phyloP scores from a whole-genome alignment of 257 asterid species.

The Datura wrightii region DNA sequence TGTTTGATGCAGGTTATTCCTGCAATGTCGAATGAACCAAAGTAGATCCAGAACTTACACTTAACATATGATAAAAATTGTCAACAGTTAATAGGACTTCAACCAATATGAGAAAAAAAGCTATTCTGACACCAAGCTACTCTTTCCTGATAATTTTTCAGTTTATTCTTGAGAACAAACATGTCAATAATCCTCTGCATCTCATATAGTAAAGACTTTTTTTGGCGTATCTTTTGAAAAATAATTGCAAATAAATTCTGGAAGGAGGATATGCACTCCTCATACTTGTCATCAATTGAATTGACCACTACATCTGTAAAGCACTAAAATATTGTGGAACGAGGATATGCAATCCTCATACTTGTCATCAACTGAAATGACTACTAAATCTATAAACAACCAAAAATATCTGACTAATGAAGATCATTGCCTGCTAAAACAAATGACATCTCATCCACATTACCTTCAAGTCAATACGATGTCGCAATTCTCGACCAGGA shows the following conservation, averaged over 20 bases:
- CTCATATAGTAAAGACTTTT: not conserved
- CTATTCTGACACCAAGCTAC: not conserved
- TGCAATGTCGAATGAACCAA: not conserved
- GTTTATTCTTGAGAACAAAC: not conserved
- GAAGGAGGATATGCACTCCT: constrained; percentile 14
- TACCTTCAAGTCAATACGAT: constrained; percentile 92
- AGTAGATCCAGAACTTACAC: not conserved
- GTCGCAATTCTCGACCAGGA: constrained; percentile 84
- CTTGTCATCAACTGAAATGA: not conserved
- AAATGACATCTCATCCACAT: not conserved
- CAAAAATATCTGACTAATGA: not conserved
- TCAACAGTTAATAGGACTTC: constrained; percentile 9
- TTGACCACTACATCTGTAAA: constrained; percentile 10
- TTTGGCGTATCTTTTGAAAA: not conserved
- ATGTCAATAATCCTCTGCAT: not conserved
- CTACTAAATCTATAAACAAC: not conserved
- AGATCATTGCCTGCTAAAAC: not conserved
- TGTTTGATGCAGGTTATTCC: not conserved
- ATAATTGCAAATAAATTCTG: not conserved
- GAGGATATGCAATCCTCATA: not conserved
- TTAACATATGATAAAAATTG: too few species aligned
- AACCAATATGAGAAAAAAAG: not conserved
- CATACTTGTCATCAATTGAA: not conserved
- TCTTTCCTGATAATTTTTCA: not conserved
- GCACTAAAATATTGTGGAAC: not conserved